Percentiles rank a stretch among this genome's conserved stretches.
phyloP scores from a whole-genome alignment of 1,284 basidiomycete species.

The Pseudozyma sp. region DNA sequence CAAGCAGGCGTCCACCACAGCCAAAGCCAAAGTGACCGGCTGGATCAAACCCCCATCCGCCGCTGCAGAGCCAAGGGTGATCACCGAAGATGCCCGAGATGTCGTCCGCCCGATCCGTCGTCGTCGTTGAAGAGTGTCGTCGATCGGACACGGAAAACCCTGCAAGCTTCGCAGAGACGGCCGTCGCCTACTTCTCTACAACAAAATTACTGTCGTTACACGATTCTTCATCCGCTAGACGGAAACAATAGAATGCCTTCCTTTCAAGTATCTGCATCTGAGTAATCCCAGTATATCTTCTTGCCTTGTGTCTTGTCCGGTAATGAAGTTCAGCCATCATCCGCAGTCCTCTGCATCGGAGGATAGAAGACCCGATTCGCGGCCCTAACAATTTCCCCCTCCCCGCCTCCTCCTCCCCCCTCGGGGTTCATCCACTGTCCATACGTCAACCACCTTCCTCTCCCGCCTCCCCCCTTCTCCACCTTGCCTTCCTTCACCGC shows the following conservation, averaged over 20 bases:
- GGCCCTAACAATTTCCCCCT: constrained; percentile 12
- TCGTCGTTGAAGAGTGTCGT: neutral
- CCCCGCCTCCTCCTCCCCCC: neutral
- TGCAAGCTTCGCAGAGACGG: neutral
- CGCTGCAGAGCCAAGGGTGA: neutral
- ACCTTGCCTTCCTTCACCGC: neutral
- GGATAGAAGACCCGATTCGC: constrained; percentile 28
- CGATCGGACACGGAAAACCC: neutral
- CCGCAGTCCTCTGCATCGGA: too few relatives aligned
- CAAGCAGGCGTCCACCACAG: neutral
- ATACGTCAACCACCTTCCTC: constrained; percentile 36
- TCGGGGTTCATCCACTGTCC: constrained; percentile 20
- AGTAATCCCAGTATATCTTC: too few relatives aligned
- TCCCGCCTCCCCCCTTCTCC: neutral
- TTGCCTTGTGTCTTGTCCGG: too few relatives aligned
- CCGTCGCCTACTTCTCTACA: too few relatives aligned
- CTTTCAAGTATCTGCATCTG: too few relatives aligned
- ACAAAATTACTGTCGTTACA: too few relatives aligned
- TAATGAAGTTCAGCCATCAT: too few relatives aligned
- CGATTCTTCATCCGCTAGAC: too few relatives aligned
- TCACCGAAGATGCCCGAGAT: neutral
- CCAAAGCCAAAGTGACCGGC: neutral
- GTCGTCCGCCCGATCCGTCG: neutral
- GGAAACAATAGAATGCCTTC: too few relatives aligned
- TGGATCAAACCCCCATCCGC: neutral